A percentile compares a stretch with the other conserved stretches of the same genome.
Conservation (phyloP, 129 eudicot species). For the Helianthus tuberosus region DNA sequence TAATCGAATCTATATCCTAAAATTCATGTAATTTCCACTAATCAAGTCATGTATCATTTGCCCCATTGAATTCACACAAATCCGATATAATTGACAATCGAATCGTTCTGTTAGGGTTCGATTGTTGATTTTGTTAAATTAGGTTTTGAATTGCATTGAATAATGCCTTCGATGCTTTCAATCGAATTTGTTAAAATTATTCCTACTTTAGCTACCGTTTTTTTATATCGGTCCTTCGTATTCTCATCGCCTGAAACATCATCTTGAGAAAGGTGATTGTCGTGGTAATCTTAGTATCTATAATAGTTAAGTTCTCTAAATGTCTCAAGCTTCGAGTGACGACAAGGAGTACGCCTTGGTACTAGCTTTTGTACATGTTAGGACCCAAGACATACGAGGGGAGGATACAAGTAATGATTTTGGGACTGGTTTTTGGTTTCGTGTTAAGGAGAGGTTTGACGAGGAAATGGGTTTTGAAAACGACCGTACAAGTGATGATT, state of each 20-base stretch:
- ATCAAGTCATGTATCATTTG: too few species aligned
- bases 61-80: conserved; percentile 17
- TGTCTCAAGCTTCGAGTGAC: too few species aligned
- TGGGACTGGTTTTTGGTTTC: too few species aligned
- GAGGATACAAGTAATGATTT: too few species aligned
- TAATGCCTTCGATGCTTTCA: conserved; percentile 88
- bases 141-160: conserved; percentile 66
- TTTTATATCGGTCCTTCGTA: conserved; percentile 54
- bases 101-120: conserved; percentile 32
- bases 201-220: conserved; percentile 38
- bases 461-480: too few species aligned
- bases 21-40: conserved; percentile 19
- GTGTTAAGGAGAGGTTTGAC: too few species aligned
- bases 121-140: background rate
- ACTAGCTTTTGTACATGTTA: too few species aligned
- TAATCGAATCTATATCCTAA: conserved; percentile 35
- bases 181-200: conserved; percentile 33
- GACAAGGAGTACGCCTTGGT: too few species aligned
- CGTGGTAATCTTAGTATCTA: conserved; percentile 99
- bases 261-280: conserved; percentile 84
- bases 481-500: too few species aligned
- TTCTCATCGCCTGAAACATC: conserved; percentile 87
- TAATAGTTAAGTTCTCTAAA: too few species aligned
- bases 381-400: too few species aligned
- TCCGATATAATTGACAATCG: conserved; percentile 16